A percentile compares a stretch with the other conserved stretches of the same genome.
Conservation (phyloP, 2,329 filamentous ascomycete species). For the Gyromitra esculenta region DNA sequence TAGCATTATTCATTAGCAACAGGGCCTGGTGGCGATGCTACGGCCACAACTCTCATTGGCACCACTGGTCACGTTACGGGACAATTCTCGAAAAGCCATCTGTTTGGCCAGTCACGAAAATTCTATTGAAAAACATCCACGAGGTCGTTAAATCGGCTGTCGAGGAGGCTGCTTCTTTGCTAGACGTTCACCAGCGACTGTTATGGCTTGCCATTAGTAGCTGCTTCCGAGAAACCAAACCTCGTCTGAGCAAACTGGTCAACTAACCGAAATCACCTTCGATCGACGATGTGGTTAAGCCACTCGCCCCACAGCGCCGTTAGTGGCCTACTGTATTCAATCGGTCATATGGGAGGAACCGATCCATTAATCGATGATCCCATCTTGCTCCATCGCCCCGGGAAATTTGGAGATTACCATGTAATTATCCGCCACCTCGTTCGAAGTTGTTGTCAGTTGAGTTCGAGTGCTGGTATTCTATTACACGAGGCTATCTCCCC, state of each 20-base stretch:
- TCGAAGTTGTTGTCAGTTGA: not conserved
- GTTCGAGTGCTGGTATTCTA: not conserved
- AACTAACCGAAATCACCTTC: conserved; percentile 1
- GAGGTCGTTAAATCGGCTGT: not conserved
- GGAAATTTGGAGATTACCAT: conserved; percentile 7
- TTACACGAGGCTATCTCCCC: not conserved
- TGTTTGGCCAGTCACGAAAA: not conserved
- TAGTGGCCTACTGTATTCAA: too few species aligned
- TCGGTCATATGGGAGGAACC: not conserved
- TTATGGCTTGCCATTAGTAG: not conserved
- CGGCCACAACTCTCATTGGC: conserved; percentile 3
- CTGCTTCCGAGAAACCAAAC: conserved; percentile 17
- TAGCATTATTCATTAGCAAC: conserved; percentile 12
- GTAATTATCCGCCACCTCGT: not conserved
- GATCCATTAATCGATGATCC: conserved; percentile 4
- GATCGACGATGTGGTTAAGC: not conserved
- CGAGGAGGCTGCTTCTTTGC: not conserved
- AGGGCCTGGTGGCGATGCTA: not conserved
- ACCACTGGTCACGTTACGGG: not conserved
- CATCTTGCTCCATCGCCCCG: not conserved
- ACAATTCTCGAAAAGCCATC: conserved; percentile 7
- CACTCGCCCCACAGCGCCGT: not conserved
- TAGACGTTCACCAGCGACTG: not conserved
- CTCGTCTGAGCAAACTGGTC: conserved; percentile 8
- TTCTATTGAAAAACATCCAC: conserved; percentile 1